Evolutionary conservation across 2,329 filamentous ascomycete genomes (phyloP), one percentile per base, ranked within the genome.

Genomic region (Ceratocystis eucalypticola): DNA sequence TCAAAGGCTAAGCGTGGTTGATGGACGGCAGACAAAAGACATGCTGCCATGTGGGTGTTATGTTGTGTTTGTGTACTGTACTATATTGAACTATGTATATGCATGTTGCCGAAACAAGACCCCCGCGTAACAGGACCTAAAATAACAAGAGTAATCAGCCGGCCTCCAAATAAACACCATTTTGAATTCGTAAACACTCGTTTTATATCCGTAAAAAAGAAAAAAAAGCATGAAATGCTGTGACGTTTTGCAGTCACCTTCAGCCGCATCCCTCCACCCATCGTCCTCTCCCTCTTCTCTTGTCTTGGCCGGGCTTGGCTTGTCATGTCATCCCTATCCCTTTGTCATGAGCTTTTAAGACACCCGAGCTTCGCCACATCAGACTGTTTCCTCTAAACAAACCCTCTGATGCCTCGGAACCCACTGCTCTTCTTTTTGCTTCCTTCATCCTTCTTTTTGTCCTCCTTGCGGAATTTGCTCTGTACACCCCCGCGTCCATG

Each of bases 401-500:
- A 74, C 8, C 74, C 74, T n/a, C 74, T 71, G 62, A 78, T 77
- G 15, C 74, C 66, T 33, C 68, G 50, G 41, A 69, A 33, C n/a
- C 53, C 61, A n/a, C 61, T 71, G 67, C 77, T 78, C 70, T 76
- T 78, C 12, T 75, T 74, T 57, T 71, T 75, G 37, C 75, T 41
- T 41, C 37, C 74, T 66, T 75, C 70, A 10, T 80, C 79, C 5
- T 80, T 77, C 48, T 75, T 75, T 59, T 74, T 74, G 69, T 79
- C 80, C 44, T 80, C 79, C 68, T 81, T 82, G 8, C 65, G 61
- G n/a, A 63, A 37, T 10, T 66, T 68, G 57, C 61, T 64, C 48
- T 68, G 64, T 48, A 63, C 64, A 12, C 66, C 61, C 7, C 59
- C 50, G 10, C 61, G 57, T n/a, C 64, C 63, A 33, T 68, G 64